Percentiles rank a stretch among this genome's conserved stretches.
Evolutionary conservation across 805 yeast species (phyloP).

Genomic region (Candida alai): DNA sequence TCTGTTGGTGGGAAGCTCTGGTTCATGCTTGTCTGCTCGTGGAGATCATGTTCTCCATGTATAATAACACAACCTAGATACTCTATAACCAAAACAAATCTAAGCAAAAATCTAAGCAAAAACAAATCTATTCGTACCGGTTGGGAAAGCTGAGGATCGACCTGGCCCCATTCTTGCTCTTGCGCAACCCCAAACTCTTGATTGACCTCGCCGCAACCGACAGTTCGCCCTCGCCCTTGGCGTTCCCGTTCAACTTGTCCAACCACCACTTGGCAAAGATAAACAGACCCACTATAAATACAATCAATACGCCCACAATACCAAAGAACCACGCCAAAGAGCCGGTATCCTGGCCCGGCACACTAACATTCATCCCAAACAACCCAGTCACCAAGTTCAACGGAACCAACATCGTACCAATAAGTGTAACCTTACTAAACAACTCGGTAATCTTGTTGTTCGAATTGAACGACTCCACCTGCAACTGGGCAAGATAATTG

Average conservation of each 20-base stretch:
- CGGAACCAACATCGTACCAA: conserved; percentile 90
- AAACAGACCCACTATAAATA: conserved; percentile 14
- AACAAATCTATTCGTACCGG: conserved; percentile 29
- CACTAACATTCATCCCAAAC: conserved; percentile 91
- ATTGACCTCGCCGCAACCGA: conserved; percentile 20
- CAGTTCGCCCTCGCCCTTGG: conserved; percentile 10
- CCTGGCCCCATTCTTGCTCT: conserved; percentile 27
- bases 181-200: conserved; percentile 23
- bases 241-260: conserved; percentile 8
- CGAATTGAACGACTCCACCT: conserved; percentile 85
- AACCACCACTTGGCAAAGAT: conserved; percentile 21
- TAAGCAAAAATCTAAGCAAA: no score
- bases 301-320: conserved; percentile 25
- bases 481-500: conserved; percentile 88
- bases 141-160: conserved; percentile 37
- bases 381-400: conserved; percentile 86
- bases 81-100: no score
- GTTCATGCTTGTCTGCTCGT: no score
- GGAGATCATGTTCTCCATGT: no score
- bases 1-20: no score
- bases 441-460: conserved; percentile 82
- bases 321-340: conserved; percentile 31
- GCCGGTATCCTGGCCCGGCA: conserved; percentile 62
- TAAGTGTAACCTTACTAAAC: conserved; percentile 81
- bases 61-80: no score